Percentiles rank a stretch among this genome's conserved stretches.
phyloP scores from a whole-genome alignment of 2,329 filamentous ascomycete species.

The Cladosporium sp. region DNA sequence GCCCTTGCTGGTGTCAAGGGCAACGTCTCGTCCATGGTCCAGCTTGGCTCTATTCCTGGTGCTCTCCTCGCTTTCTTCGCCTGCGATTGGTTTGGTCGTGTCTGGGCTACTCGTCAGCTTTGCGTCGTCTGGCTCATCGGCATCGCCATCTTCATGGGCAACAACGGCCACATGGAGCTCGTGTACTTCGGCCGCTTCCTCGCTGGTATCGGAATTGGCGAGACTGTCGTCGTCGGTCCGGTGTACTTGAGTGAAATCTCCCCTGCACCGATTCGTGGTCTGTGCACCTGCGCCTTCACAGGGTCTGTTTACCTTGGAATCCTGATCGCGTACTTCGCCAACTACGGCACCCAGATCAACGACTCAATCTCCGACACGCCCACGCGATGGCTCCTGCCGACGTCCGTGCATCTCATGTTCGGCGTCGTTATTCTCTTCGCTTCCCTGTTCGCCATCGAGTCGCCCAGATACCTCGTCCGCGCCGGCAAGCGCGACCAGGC shows the following conservation, averaged over 20 bases:
- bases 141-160: conserved; percentile 36
- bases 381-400: conserved; percentile 54
- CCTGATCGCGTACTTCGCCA: conserved; percentile 65
- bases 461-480: conserved; percentile 60
- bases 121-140: conserved; percentile 37
- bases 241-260: conserved; percentile 56
- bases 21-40: conserved; percentile 74
- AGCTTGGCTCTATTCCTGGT: conserved; percentile 66
- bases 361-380: conserved; percentile 35
- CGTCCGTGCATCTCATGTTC: conserved; percentile 70
- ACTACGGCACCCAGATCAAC: conserved; percentile 35
- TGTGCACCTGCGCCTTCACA: conserved; percentile 64
- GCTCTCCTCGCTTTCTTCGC: conserved; percentile 54
- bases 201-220: conserved; percentile 48
- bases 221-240: conserved; percentile 40
- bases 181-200: conserved; percentile 60
- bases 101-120: conserved; percentile 39
- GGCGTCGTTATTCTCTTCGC: conserved; percentile 63
- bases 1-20: conserved; percentile 58
- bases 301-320: conserved; percentile 63
- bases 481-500: conserved; percentile 58
- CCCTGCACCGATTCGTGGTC: conserved; percentile 55
- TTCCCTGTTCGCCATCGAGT: conserved; percentile 56
- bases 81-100: conserved; percentile 37
- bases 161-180: conserved; percentile 30